Evolutionary conservation across 805 yeast species (phyloP), one percentile per base, ranked within the genome.

Genomic region (Candida ipomoeae): DNA sequence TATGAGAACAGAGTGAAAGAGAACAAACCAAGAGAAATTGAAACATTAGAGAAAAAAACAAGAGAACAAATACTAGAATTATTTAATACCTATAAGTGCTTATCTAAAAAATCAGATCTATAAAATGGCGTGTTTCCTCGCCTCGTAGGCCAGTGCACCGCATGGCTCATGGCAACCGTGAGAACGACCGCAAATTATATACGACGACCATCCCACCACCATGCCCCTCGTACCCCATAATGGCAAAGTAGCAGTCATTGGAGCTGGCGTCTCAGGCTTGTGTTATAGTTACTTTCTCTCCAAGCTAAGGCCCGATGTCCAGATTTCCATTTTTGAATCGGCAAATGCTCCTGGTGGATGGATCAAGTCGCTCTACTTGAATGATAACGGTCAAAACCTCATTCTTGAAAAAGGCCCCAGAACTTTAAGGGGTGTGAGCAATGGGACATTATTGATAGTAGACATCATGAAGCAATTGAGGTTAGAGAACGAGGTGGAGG

Each of bases 201-300:
- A 26, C 29, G 29, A 26, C 34, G 7, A 26, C 8, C 5, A 20
- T 14, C 6, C 14, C 18, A 20, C 17, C 18, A 42, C 11, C 31
- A 62, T 63, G 65, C 39, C 57, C 6, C 31, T 62, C 13, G 42
- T 67, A 10, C 67, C 68, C 1, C 52, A 40, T 2, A 65, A 65
- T 44, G 74, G 81, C 1, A 65, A 66, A 18, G 83, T 90, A 2
- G 90, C 87, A 0, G 87, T 91, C 0, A 62, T 90, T 1, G 99
- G 99, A 0, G 85, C 87, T 0, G 99, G 99, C 0, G 79, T 92
- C 2, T 86, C 96, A 0, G 97, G 97, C 0, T 71, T 94, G 3
- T 72, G 89, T 2, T 87, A 79, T 61, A 80, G 86, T 1, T 86
- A 84, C 59, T 87, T 85, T 60, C 70, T 90, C 13, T 73, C 77